Evolutionary conservation across 495 filamentous ascomycete species (phyloP).

Genomic region (Aspergillus avenaceus): DNA sequence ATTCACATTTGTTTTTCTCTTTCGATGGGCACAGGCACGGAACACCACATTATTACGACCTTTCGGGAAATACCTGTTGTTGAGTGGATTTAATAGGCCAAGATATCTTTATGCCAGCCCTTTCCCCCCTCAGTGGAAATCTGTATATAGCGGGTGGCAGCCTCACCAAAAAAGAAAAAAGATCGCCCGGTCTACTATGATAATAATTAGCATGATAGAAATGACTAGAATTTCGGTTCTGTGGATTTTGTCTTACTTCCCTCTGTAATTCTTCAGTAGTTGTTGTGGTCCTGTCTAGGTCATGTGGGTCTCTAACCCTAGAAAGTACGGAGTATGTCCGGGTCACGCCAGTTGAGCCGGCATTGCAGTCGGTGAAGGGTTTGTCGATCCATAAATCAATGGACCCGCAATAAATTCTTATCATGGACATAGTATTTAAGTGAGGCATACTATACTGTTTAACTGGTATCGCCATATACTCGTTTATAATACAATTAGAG

Average conservation of each 20-base stretch:
- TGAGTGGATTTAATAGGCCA: slow-evolving; percentile 5
- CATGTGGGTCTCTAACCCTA: neutral
- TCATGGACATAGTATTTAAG: too few relatives aligned
- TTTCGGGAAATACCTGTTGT: slow-evolving; percentile 1
- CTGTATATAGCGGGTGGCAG: slow-evolving; percentile 20
- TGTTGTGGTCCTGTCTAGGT: neutral
- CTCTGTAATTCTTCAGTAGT: neutral
- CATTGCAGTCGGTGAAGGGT: too few relatives aligned
- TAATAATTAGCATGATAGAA: slow-evolving; percentile 20
- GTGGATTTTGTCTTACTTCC: neutral
- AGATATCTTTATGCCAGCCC: slow-evolving; percentile 8
- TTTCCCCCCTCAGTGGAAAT: slow-evolving; percentile 3
- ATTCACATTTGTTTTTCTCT: slow-evolving; percentile 7
- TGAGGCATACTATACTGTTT: too few relatives aligned
- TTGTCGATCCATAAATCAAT: too few relatives aligned
- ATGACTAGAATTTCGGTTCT: neutral
- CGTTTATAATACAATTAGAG: too few relatives aligned
- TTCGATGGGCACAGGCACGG: slow-evolving; percentile 3
- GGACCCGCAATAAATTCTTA: neutral
- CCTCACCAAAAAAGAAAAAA: neutral
- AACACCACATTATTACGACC: slow-evolving; percentile 15
- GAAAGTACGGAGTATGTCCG: neutral
- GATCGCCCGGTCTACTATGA: slow-evolving; percentile 2
- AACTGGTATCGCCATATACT: too few relatives aligned
- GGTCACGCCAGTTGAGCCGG: too few relatives aligned